phyloP scores from a whole-genome alignment of 164 flowering plant genomes.

The Saururus chinensis region DNA sequence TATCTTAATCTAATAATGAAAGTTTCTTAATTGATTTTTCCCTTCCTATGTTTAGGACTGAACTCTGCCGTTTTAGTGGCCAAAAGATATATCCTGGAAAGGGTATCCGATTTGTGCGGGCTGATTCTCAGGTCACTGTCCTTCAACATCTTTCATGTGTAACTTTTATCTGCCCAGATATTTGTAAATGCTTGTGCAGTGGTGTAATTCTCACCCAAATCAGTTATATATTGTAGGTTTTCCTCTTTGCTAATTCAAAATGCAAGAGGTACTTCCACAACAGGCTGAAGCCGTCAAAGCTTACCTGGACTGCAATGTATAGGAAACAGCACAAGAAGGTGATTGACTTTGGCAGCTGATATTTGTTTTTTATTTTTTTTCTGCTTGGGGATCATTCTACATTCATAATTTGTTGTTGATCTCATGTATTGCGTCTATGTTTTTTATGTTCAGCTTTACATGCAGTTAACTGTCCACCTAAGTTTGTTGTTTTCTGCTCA shows the following conservation, averaged over 20 bases:
- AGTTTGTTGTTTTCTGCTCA: too few relatives aligned
- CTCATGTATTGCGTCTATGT: too few relatives aligned
- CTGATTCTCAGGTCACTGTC: constrained; percentile 28
- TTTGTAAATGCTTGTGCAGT: not conserved
- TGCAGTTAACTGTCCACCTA: too few relatives aligned
- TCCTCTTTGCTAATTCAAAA: constrained; percentile 69
- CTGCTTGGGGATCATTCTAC: too few relatives aligned
- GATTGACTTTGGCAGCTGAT: not conserved
- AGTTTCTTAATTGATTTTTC: too few relatives aligned
- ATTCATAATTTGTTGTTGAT: too few relatives aligned
- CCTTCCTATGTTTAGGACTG: constrained; percentile 24
- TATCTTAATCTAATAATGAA: too few relatives aligned
- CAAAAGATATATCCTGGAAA: constrained; percentile 42
- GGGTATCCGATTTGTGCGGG: constrained; percentile 37
- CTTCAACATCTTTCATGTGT: not conserved
- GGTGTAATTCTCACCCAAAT: not conserved
- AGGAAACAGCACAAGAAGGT: constrained; percentile 59
- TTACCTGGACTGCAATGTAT: constrained; percentile 64
- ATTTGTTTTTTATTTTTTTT: too few relatives aligned
- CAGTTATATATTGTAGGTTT: constrained; percentile 14
- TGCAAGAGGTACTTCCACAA: constrained; percentile 88
- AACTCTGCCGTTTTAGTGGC: constrained; percentile 44
- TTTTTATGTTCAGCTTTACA: too few relatives aligned
- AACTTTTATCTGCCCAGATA: not conserved
- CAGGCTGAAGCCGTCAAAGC: constrained; percentile 74